Evolutionary conservation across 345 rosid genomes (phyloP), one percentile per base, ranked within the genome.

Genomic region (Sapria himalayana): DNA sequence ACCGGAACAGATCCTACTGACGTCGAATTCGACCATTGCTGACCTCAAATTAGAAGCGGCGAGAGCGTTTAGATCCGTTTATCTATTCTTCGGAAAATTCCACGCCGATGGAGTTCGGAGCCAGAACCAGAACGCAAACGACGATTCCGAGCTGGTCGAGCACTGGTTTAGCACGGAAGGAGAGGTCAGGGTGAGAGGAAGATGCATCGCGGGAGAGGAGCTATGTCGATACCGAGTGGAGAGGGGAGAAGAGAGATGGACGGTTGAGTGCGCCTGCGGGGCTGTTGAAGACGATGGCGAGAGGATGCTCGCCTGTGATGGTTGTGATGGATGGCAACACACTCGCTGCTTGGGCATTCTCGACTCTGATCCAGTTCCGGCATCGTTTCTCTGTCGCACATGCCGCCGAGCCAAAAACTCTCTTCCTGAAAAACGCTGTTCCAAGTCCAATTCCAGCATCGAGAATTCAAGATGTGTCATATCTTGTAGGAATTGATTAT

Each of bases 211-310:
- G 11, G 70, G 70, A 46, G 58, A 32, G 17, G 63, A 56, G 35
- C 54, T 53, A 3, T 19, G 54, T 24, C 59, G 60, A 41, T 76
- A 53, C 43, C 54, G 65, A 54, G 51, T 70, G 81, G 86, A 76
- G 57, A 70, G 81, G 33, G 86, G 86, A 23, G 45, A 61, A 0
- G 81, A 76, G 34, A 65, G 69, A 31, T 76, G 86, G 86, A 73
- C 65, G 0, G 71, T 76, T 57, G 73, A 63, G 22, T 76, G 86
- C 61, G 48, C 23, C 9, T 76, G 86, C 1, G 86, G 86, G 22
- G 80, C 81, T 1, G 73, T 62, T 53, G 81, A 76, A 12, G 86
- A 76, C 22, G 86, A 76, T 25, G 86, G 86, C 4, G 86, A 76
- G 49, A 63, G 81, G 43, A 76, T 76, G 86, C 15, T 76, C 25